These are phyloP conservation scores for Groenewaldozyma tartarivorans DNA, from an alignment of 805 yeast genomes.

Conservation along the genomic window DNA sequence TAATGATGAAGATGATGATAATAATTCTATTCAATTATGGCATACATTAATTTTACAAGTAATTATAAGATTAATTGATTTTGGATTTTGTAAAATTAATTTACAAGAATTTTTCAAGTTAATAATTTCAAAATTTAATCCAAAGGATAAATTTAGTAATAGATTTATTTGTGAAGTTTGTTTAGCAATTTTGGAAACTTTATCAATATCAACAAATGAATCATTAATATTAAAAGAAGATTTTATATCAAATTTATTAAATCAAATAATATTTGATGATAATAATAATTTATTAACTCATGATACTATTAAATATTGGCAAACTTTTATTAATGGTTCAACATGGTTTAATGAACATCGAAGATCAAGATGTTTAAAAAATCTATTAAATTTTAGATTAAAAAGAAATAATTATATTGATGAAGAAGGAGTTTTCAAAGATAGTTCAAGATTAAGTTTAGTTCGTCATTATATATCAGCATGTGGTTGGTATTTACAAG, in stretches of 20 bases:
- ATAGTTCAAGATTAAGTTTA: slow-evolving; percentile 51
- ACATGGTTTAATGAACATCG: slow-evolving; percentile 49
- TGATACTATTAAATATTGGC: slow-evolving; percentile 68
- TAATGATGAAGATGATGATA: no score
- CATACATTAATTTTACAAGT: no score
- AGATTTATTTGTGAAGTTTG: slow-evolving; percentile 64
- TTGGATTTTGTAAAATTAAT: slow-evolving; percentile 34
- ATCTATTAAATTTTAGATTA: slow-evolving; percentile 38
- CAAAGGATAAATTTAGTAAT: slow-evolving; percentile 67
- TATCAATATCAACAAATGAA: slow-evolving; percentile 7
- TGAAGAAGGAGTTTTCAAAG: slow-evolving; percentile 45
- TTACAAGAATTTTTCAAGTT: slow-evolving; percentile 46
- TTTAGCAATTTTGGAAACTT: slow-evolving; percentile 47
- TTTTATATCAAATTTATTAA: slow-evolving; percentile 32
- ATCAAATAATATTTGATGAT: slow-evolving; percentile 31
- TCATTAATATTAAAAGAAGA: slow-evolving; percentile 8
- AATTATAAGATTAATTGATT: slow-evolving; percentile 40
- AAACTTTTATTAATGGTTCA: slow-evolving; percentile 50
- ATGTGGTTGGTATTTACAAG: slow-evolving; percentile 45
- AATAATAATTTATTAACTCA: slow-evolving; percentile 54
- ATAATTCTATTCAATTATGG: no score
- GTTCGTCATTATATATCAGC: slow-evolving; percentile 42
- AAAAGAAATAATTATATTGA: slow-evolving; percentile 24
- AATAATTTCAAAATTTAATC: slow-evolving; percentile 42
- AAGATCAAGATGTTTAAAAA: slow-evolving; percentile 46